Conservation (phyloP, 495 filamentous ascomycete genomes). For the Daldinia grandis region DNA sequence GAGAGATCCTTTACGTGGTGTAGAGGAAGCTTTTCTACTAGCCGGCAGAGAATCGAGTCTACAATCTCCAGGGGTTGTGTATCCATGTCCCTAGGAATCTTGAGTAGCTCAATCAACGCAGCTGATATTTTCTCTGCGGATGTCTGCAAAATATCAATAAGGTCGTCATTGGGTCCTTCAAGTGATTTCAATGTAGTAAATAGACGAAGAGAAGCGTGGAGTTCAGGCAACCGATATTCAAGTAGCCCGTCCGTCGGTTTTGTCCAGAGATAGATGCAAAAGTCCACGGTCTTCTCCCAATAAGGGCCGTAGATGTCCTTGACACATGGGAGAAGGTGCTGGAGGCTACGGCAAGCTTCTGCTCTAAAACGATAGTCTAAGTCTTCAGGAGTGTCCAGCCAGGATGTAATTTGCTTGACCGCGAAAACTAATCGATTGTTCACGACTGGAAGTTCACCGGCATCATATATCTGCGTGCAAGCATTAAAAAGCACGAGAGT, state of each 20-base stretch:
- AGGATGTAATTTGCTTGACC: conserved; percentile 77
- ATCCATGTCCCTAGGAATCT: conserved; percentile 49
- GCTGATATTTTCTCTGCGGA: conserved; percentile 57
- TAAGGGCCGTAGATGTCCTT: conserved; percentile 83
- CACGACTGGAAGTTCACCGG: conserved; percentile 63
- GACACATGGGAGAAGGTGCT: conserved; percentile 72
- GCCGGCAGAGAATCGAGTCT: conserved; percentile 71
- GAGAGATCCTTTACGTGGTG: conserved; percentile 63
- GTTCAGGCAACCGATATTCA: conserved; percentile 60
- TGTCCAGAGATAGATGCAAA: conserved; percentile 64
- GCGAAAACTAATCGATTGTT: conserved; percentile 85
- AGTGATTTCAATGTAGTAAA: conserved; percentile 66
- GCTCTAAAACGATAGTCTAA: conserved; percentile 61
- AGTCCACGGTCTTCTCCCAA: conserved; percentile 74
- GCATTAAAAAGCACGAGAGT: conserved; percentile 56
- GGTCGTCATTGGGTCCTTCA: conserved; percentile 82
- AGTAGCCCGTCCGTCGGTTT: conserved; percentile 48
- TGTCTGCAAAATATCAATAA: conserved; percentile 74
- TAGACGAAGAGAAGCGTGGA: conserved; percentile 77
- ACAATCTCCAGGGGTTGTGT: conserved; percentile 62
- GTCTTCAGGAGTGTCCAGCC: conserved; percentile 65
- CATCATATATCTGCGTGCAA: conserved; percentile 55
- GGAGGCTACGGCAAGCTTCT: conserved; percentile 69
- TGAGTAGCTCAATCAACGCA: conserved; percentile 69
- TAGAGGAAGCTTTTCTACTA: conserved; percentile 66